Base-by-base conservation (phyloP, 495 filamentous ascomycete genomes). In the Aspergillus leporis region DNA sequence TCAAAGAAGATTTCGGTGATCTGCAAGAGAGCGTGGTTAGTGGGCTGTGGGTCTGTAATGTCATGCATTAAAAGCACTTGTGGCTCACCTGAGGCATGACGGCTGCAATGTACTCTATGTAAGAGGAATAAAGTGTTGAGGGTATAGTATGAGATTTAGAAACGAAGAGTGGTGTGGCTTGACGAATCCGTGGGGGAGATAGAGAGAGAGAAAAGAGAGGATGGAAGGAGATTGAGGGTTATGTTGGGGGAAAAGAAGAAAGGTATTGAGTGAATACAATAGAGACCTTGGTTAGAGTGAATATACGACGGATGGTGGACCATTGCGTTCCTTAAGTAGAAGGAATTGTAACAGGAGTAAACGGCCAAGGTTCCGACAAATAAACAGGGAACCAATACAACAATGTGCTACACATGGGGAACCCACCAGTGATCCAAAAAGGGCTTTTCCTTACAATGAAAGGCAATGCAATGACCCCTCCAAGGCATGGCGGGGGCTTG, bases 1-100 rank as follows among this genome's bases (percentile, higher is more conserved):
- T 97, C 93, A 77, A 96, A 87, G 74, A 97, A 90, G 76, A 97
- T 78, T 70, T 90, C 82, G 36, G 87, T 90, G 75, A 88, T 87
- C 89, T 91, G 73, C 31, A 60, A 28, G 36, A 61, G 19, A 9
- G n/a, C 21, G 28, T 18, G 32, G 58, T 61, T 56, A 60, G 66
- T 70, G 55, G 66, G 59, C 46, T 57, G 53, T 59, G 38, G 32
- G 57, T 66, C 57, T 51, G 25, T 46, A 49, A 30, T 43, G 32
- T 30, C 43, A 38, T 25, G 16, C 25, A 34, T 46, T 14, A 7
- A 36, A 25, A 13, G 34, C 32, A 48, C 19, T 21, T 51, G 31
- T 18, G 40, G 58, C 68, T 55, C 49, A 81, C 79, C 69, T 82
- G 70, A 58, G 77, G 71, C 80, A 82, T 82, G 66, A 55, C 76